Base-by-base conservation (phyloP, 345 rosid genomes). In the Carallia brachiata region DNA sequence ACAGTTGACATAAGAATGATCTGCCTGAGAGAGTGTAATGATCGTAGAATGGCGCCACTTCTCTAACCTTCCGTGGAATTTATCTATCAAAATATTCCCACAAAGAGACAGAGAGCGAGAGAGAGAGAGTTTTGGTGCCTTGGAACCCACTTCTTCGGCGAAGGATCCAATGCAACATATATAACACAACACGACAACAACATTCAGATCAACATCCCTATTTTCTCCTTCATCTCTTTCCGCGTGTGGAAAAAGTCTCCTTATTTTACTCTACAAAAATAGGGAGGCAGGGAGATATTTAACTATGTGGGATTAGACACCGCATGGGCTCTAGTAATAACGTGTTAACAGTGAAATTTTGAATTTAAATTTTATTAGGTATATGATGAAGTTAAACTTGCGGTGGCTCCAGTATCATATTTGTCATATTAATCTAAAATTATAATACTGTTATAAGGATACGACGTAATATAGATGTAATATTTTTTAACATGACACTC, bases 131-230 rank as follows among this genome's bases (percentile, higher is more conserved):
- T 71, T 39, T 56, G 70, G 39, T 44, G 64, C 63, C 66, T 74
- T 23, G 28, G 57, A 69, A 69, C 73, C 74, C 78, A 79, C 81
- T 76, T 79, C 82, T 76, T 79, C 70, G 89, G 89, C 74, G 97
- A 81, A 82, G 97, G 97, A 92, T 89, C 97, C 97, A 68, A 92
- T 80, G 93, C 86, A 79, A 54, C 60, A 77, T 63, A 74, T 79
- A 62, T 66, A 70, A 63, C 40, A 64, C 55, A 68, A 23, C 6
- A 56, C 16, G 60, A 7, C 60, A 56, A 56, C 32, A 36, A 57
- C 66, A 70, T 72, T 60, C 73, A 62, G 40, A 73, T 64, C 62
- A 40, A 39, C 52, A 37, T 52, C 39, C 37, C 32, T 18, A 32
- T 32, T 32, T 32, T 32, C 34, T 32, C 34, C 34, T 1, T 32